Evolutionary conservation across 1,284 basidiomycete species (phyloP).

Genomic region (Sporisorium scitamineum): DNA sequence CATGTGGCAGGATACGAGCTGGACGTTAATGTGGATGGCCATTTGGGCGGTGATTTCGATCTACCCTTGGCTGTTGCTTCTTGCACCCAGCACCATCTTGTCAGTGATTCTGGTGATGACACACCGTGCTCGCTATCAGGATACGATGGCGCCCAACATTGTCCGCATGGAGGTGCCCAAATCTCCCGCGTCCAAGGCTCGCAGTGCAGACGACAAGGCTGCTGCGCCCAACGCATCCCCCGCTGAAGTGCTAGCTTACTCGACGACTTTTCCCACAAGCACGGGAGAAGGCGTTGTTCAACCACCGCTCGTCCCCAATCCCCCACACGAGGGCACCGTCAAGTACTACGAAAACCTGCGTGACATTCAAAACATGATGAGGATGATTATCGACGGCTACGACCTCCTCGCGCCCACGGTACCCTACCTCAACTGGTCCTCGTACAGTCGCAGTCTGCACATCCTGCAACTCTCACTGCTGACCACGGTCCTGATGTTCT

Average conservation of each 20-base stretch:
- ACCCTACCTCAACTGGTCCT: conserved; percentile 68
- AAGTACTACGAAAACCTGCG: conserved; percentile 67
- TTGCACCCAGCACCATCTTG: conserved; percentile 61
- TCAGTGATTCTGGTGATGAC: conserved; percentile 62
- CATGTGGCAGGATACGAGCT: conserved; percentile 66
- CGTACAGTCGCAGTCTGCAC: conserved; percentile 60
- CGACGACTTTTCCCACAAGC: conserved; percentile 35
- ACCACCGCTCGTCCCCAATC: conserved; percentile 61
- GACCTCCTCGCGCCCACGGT: conserved; percentile 63
- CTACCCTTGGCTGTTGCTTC: conserved; percentile 61
- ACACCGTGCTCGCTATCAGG: conserved; percentile 54
- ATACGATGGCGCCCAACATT: conserved; percentile 43
- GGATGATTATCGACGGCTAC: conserved; percentile 66
- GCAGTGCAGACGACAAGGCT: neutral
- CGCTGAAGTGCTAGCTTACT: conserved; percentile 29
- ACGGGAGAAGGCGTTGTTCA: conserved; percentile 40
- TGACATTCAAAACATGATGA: conserved; percentile 70
- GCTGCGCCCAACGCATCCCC: conserved; percentile 9
- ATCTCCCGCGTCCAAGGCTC: conserved; percentile 30
- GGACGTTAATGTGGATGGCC: conserved; percentile 68
- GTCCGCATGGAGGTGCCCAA: conserved; percentile 33
- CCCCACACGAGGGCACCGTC: conserved; percentile 64
- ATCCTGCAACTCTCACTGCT: conserved; percentile 64
- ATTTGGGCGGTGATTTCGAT: conserved; percentile 65
- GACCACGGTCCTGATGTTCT: conserved; percentile 58